Evolutionary conservation across 106 monocot genomes (phyloP).

Genomic region (Gastrodia elata): DNA sequence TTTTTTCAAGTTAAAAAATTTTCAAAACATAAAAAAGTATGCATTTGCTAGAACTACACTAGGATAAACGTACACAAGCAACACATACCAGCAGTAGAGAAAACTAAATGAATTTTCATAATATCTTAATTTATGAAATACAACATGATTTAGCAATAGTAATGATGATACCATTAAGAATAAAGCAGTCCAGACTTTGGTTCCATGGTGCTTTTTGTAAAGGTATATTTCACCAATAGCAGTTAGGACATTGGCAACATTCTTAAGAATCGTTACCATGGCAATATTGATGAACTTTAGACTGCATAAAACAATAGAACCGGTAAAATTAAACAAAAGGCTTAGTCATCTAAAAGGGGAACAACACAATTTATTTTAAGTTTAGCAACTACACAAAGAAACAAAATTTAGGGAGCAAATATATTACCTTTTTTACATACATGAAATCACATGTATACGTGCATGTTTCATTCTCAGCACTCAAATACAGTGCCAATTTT

Average conservation of each 20-base stretch:
- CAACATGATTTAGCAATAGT: background rate
- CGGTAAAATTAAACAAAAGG: background rate
- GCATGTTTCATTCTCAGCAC: background rate
- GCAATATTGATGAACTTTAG: conserved; percentile 94
- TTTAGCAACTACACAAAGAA: background rate
- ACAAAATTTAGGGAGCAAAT: background rate
- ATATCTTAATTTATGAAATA: background rate
- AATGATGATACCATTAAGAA: conserved; percentile 52
- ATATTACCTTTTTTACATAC: background rate
- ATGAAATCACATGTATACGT: background rate
- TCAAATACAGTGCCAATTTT: background rate
- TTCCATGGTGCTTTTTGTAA: conserved; percentile 64
- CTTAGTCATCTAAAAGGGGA: background rate
- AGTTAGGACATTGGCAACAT: conserved; percentile 89
- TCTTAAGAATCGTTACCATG: conserved; percentile 95
- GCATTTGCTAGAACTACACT: background rate
- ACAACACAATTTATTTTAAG: background rate
- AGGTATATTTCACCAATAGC: conserved; percentile 87
- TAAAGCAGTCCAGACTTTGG: conserved; percentile 72
- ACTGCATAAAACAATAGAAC: conserved; percentile 33
- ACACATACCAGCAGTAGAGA: background rate
- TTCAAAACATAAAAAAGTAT: background rate
- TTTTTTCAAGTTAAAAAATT: background rate
- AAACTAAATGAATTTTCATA: background rate
- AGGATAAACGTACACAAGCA: background rate